Percentiles rank a stretch among this genome's conserved stretches.
Evolutionary conservation across 2,329 filamentous ascomycete species (phyloP).

Genomic region (Epichloe sylvatica): DNA sequence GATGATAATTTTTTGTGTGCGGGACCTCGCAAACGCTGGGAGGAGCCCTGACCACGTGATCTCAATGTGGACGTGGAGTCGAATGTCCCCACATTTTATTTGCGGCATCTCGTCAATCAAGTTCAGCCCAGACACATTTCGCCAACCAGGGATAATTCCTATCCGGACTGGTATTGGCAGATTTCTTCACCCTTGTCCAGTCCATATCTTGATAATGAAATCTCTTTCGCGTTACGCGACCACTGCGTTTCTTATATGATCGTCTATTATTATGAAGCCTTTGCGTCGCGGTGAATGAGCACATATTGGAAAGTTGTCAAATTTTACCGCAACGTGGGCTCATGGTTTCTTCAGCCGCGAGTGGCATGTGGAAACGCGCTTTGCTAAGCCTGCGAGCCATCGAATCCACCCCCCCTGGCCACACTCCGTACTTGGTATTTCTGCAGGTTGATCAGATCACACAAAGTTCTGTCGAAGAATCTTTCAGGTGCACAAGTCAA

Average conservation of each 20-base stretch:
- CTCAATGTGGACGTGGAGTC: neutral
- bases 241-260: neutral
- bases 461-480: neutral
- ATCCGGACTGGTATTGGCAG: neutral
- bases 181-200: neutral
- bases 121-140: neutral
- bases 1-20: slow-evolving; percentile 27
- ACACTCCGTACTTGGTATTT: neutral
- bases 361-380: neutral
- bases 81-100: neutral
- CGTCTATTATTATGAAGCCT: neutral
- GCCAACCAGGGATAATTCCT: neutral
- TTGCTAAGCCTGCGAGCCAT: neutral
- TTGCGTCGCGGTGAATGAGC: neutral
- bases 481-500: neutral
- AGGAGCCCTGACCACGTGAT: slow-evolving; percentile 27
- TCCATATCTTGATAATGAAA: neutral
- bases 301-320: neutral
- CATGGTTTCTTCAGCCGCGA: neutral
- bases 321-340: neutral
- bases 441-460: neutral
- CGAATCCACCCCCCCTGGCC: too few species aligned
- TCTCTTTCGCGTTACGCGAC: neutral
- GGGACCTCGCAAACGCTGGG: slow-evolving; percentile 12
- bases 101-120: neutral